Conservation (phyloP, 2,329 filamentous ascomycete genomes). For the Setomelanomma holmii region DNA sequence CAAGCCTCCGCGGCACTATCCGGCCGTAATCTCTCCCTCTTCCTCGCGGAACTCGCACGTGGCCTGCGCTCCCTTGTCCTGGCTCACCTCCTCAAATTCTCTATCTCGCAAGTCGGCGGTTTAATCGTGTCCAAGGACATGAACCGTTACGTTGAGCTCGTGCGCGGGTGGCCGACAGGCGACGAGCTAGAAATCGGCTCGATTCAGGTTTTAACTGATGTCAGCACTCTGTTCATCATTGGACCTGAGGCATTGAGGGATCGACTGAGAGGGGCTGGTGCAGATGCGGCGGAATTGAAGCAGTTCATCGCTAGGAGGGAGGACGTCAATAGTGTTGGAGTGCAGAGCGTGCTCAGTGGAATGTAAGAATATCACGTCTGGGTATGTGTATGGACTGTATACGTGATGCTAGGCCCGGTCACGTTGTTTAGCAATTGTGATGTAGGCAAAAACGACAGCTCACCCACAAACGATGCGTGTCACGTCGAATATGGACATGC, state of each 20-base stretch:
- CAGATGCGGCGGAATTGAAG: conserved; percentile 68
- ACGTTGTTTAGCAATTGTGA: conserved; percentile 12
- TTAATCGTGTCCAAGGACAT: conserved; percentile 97
- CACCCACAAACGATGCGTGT: neutral
- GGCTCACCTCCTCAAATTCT: conserved; percentile 93
- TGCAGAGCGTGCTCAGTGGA: conserved; percentile 79
- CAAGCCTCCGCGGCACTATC: conserved; percentile 74
- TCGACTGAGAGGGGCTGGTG: conserved; percentile 54
- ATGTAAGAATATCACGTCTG: conserved; percentile 10
- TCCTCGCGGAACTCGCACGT: conserved; percentile 83
- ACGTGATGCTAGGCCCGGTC: neutral
- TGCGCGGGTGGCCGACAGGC: conserved; percentile 78
- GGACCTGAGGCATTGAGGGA: conserved; percentile 65
- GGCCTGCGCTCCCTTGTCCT: conserved; percentile 80
- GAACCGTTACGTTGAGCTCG: conserved; percentile 85
- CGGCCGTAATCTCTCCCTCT: conserved; percentile 81
- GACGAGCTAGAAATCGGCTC: conserved; percentile 60
- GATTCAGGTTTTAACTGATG: conserved; percentile 88
- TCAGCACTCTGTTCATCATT: conserved; percentile 95
- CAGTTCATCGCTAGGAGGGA: conserved; percentile 86
- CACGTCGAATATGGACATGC: neutral
- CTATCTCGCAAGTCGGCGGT: conserved; percentile 89
- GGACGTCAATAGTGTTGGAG: conserved; percentile 79
- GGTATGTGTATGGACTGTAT: neutral
- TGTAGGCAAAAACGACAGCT: neutral